A percentile compares a stretch with the other conserved stretches of the same genome.
phyloP scores from a whole-genome alignment of 768 basidiomycete species.

The Pholiota conissans region DNA sequence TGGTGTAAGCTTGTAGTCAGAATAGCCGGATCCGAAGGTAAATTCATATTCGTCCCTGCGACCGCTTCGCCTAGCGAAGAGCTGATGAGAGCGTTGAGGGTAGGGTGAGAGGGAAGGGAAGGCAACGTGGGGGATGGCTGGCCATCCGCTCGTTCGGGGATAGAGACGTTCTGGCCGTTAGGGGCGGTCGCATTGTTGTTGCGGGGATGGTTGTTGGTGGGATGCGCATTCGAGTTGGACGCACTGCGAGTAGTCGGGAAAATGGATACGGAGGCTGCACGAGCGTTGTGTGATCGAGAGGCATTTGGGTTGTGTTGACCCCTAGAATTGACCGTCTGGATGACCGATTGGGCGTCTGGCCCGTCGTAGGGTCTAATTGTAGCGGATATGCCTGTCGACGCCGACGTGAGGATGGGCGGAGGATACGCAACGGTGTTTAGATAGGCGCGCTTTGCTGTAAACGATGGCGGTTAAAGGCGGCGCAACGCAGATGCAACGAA shows the following conservation, averaged over 20 bases:
- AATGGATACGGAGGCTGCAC: slow-evolving; percentile 66
- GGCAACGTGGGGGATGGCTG: slow-evolving; percentile 85
- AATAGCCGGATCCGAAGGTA: slow-evolving; percentile 68
- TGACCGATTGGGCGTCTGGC: slow-evolving; percentile 85
- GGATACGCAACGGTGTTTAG: slow-evolving; percentile 85
- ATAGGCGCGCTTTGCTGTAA: slow-evolving; percentile 89
- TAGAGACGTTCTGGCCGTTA: slow-evolving; percentile 42
- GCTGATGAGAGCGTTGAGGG: slow-evolving; percentile 81
- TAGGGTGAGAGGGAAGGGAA: slow-evolving; percentile 78
- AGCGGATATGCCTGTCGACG: slow-evolving; percentile 50
- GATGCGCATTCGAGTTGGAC: slow-evolving; percentile 37
- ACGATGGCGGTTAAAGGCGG: background rate
- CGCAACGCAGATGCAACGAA: background rate
- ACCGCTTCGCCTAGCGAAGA: slow-evolving; percentile 65
- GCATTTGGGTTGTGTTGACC: slow-evolving; percentile 60
- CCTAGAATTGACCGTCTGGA: slow-evolving; percentile 80
- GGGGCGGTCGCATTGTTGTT: slow-evolving; percentile 30
- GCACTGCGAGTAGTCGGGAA: slow-evolving; percentile 53
- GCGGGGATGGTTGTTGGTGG: slow-evolving; percentile 23
- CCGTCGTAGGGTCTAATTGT: slow-evolving; percentile 92
- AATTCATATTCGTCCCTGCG: slow-evolving; percentile 31
- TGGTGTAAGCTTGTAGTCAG: slow-evolving; percentile 55
- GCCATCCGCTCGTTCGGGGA: slow-evolving; percentile 51
- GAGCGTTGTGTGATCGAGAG: slow-evolving; percentile 71
- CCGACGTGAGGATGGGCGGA: slow-evolving; percentile 65